Evolutionary conservation across 306 rosid species (phyloP).

Genomic region (Prunus salicina): DNA sequence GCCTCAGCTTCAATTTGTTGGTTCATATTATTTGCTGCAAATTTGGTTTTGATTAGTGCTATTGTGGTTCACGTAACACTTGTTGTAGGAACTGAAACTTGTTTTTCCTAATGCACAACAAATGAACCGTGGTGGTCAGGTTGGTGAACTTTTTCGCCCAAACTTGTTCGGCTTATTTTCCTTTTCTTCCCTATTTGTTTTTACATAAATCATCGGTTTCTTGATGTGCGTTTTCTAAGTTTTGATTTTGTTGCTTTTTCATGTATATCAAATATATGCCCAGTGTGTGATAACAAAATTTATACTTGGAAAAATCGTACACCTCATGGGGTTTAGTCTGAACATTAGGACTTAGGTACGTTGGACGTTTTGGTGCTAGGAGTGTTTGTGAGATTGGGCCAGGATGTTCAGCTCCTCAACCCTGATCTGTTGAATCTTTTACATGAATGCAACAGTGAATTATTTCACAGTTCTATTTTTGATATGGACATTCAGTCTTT

Average conservation of each 20-base stretch:
- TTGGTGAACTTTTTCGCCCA: slow-evolving; percentile 23
- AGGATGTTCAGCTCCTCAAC: no score
- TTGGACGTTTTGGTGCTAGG: no score
- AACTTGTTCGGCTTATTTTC: not conserved
- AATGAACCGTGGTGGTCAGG: slow-evolving; percentile 98
- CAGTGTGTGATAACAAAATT: not conserved
- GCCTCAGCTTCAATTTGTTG: not conserved
- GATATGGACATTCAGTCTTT: no score
- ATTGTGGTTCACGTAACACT: slow-evolving; percentile 11
- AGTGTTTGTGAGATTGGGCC: no score
- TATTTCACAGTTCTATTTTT: no score
- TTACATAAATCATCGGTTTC: not conserved
- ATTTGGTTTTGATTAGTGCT: not conserved
- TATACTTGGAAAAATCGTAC: not conserved
- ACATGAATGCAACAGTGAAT: no score
- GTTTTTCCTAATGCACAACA: slow-evolving; percentile 88
- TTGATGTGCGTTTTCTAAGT: not conserved
- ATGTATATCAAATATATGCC: not conserved
- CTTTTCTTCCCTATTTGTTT: not conserved
- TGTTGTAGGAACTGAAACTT: slow-evolving; percentile 66
- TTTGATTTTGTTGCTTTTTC: not conserved
- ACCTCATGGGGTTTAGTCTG: no score
- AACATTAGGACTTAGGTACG: not conserved
- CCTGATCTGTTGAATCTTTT: no score
- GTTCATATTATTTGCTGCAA: not conserved